Evolutionary conservation across 2,329 filamentous ascomycete species (phyloP).

Genomic region (Aureobasidium zeae): DNA sequence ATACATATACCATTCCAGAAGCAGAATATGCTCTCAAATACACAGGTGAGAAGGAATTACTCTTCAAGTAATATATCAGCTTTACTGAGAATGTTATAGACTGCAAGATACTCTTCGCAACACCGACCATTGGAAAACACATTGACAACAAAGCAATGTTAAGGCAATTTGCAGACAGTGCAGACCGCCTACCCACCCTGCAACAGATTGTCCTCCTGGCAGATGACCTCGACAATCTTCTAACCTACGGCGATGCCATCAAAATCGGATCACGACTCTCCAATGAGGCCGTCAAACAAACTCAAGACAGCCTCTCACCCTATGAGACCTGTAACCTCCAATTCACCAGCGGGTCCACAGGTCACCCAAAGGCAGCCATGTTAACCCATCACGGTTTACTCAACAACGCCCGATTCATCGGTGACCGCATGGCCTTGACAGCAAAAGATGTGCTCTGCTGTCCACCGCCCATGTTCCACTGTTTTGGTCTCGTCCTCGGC

Average conservation of each 20-base stretch:
- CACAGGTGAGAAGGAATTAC: constrained; percentile 42
- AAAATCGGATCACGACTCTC: constrained; percentile 41
- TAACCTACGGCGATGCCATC: constrained; percentile 22
- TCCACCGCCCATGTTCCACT: constrained; percentile 77
- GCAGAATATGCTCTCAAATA: constrained; percentile 62
- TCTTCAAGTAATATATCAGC: neutral
- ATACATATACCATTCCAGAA: constrained; percentile 68
- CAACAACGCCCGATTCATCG: constrained; percentile 31
- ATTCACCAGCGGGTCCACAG: constrained; percentile 67
- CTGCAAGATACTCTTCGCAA: constrained; percentile 61
- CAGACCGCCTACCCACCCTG: constrained; percentile 19
- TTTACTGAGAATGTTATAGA: constrained; percentile 25
- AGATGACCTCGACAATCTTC: constrained; percentile 20
- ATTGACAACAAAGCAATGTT: constrained; percentile 56
- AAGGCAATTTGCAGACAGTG: constrained; percentile 17
- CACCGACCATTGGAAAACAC: constrained; percentile 52
- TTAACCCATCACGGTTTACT: constrained; percentile 42
- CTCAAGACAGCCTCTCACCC: constrained; percentile 48
- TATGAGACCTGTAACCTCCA: constrained; percentile 65
- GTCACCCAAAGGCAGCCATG: constrained; percentile 65
- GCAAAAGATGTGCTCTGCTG: constrained; percentile 64
- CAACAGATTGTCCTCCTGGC: constrained; percentile 23
- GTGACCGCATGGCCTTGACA: constrained; percentile 63
- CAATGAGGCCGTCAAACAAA: constrained; percentile 43
- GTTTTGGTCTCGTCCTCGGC: constrained; percentile 71